Conservation (phyloP, 2,329 filamentous ascomycete species). For the Colletotrichum lini region DNA sequence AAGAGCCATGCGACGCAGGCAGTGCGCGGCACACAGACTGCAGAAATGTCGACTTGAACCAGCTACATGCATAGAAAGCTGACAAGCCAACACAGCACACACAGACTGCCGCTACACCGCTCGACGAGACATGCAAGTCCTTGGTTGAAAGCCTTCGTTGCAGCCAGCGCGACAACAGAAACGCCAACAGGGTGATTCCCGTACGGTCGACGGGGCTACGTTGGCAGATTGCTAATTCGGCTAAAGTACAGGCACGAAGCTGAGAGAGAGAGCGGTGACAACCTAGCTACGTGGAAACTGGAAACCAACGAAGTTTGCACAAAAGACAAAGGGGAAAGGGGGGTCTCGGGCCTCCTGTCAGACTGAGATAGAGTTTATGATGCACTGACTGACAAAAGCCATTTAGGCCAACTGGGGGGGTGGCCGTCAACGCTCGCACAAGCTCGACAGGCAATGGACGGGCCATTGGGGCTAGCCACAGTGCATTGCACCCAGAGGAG, state of each 20-base stretch:
- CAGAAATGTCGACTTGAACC: constrained; percentile 20
- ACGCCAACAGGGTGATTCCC: constrained; percentile 26
- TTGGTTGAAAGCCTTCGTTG: constrained; percentile 27
- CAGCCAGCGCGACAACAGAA: constrained; percentile 14
- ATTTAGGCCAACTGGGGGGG: constrained; percentile 15
- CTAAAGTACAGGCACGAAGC: constrained; percentile 34
- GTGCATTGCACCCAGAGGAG: constrained; percentile 8
- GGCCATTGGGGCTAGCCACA: constrained; percentile 20
- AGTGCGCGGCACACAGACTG: constrained; percentile 36
- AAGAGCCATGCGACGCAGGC: constrained; percentile 30
- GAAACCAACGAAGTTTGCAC: neutral
- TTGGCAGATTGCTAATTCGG: constrained; percentile 36
- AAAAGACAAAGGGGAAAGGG: neutral
- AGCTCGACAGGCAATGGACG: constrained; percentile 27
- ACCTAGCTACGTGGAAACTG: neutral
- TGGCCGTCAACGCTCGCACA: constrained; percentile 28
- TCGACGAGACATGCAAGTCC: constrained; percentile 36
- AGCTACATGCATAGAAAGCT: constrained; percentile 2
- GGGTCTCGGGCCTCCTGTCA: constrained; percentile 37
- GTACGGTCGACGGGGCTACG: constrained; percentile 20
- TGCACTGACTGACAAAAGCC: constrained; percentile 40
- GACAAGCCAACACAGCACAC: constrained; percentile 8
- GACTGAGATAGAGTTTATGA: constrained; percentile 36
- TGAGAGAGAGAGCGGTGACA: constrained; percentile 32
- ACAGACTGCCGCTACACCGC: constrained; percentile 35